Conservation (phyloP, 768 basidiomycete genomes). For the Boletus eberwhitei region DNA sequence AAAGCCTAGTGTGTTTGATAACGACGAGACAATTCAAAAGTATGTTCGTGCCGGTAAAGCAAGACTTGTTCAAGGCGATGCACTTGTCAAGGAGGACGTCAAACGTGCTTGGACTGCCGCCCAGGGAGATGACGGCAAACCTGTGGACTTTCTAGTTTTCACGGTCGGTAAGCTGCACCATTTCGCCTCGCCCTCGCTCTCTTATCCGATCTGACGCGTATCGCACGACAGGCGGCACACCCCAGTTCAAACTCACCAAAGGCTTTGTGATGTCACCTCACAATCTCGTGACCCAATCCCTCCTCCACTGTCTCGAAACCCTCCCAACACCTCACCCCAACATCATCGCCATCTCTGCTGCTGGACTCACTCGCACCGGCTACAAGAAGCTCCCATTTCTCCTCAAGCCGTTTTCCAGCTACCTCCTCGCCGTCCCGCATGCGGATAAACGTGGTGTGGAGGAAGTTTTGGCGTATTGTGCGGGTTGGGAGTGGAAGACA, state of each 20-base stretch:
- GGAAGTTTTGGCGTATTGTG: slow-evolving; percentile 43
- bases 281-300: slow-evolving; percentile 55
- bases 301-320: slow-evolving; percentile 56
- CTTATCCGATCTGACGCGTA: neutral
- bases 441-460: slow-evolving; percentile 63
- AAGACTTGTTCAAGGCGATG: slow-evolving; percentile 58
- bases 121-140: slow-evolving; percentile 22
- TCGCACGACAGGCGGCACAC: slow-evolving; percentile 21
- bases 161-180: slow-evolving; percentile 48
- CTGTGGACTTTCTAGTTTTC: slow-evolving; percentile 56
- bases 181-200: neutral
- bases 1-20: slow-evolving; percentile 48
- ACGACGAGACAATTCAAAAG: slow-evolving; percentile 48
- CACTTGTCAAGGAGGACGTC: slow-evolving; percentile 50
- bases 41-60: slow-evolving; percentile 52
- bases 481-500: slow-evolving; percentile 51
- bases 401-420: slow-evolving; percentile 48
- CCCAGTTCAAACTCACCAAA: slow-evolving; percentile 43
- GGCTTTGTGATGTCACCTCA: slow-evolving; percentile 48
- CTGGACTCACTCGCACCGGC: slow-evolving; percentile 47
- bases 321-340: slow-evolving; percentile 47
- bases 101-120: slow-evolving; percentile 47
- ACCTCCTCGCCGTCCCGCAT: slow-evolving; percentile 45
- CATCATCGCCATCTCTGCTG: slow-evolving; percentile 52
- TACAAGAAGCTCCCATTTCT: slow-evolving; percentile 45